These are phyloP conservation scores for Rhynchosporium secalis DNA, from an alignment of 2,329 filamentous ascomycete genomes.

Conservation along the genomic window DNA sequence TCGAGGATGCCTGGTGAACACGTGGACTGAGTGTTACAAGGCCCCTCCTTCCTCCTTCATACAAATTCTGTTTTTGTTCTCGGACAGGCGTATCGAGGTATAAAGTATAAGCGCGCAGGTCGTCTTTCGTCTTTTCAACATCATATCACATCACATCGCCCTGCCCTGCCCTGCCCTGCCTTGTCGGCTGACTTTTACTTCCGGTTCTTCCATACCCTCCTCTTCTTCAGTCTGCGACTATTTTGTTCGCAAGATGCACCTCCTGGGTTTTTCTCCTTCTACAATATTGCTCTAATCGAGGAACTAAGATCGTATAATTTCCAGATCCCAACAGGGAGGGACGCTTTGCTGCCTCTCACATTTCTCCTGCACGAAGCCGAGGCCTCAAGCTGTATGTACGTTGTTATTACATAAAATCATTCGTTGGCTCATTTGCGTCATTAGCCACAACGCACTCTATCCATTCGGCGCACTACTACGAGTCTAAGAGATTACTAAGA, in stretches of 20 bases:
- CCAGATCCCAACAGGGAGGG: no score
- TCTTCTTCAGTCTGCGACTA: background rate
- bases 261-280: conserved; percentile 2
- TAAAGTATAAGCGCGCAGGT: background rate
- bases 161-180: background rate
- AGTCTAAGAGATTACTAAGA: background rate
- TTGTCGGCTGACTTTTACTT: conserved; percentile 1
- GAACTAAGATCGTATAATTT: no score
- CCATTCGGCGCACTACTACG: background rate
- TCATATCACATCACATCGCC: conserved; percentile 14
- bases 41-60: background rate
- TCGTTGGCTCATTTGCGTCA: conserved; percentile 21
- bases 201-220: background rate
- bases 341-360: background rate
- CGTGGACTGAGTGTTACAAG: conserved; percentile 9
- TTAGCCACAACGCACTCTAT: conserved; percentile 14
- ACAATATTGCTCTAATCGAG: background rate
- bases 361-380: conserved; percentile 19
- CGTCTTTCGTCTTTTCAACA: conserved; percentile 6
- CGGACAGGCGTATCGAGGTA: background rate
- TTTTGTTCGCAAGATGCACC: background rate
- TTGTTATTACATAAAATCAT: conserved; percentile 30
- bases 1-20: background rate
- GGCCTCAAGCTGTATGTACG: conserved; percentile 14
- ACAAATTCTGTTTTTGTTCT: background rate